Base-by-base conservation (phyloP, 1,284 basidiomycete genomes). In the Ustanciosporium gigantosporum region DNA sequence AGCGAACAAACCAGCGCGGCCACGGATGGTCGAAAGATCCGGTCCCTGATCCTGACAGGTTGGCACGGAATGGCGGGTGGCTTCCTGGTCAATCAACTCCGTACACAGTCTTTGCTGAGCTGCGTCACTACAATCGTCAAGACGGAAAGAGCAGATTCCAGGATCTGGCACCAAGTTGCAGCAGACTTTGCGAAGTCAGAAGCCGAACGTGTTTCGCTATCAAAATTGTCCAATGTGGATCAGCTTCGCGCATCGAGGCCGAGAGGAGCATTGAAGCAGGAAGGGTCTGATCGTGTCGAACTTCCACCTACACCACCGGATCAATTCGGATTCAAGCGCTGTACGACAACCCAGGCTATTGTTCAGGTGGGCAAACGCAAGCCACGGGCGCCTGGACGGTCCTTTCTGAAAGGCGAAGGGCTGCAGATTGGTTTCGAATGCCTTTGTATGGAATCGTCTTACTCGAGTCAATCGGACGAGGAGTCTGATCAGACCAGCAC, bases 31-130 rank as follows among this genome's bases (percentile, higher is more conserved):
- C 32, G 11, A 8, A 9, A 46, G 20, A 46, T 60, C 9, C 46
- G 38, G 13, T 22, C 35, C 31, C 31, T 60, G 9, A 31, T 47
- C 31, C 29, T 60, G 17, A 45, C 43, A 5, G 57, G 57, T 15
- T 60, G 57, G 57, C 57, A 60, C 24, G 57, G 57, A 14, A 53
- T 60, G 11, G 46, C 57, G 11, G 57, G 57, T n/a, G 44, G 46
- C 0, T 60, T 60, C 27, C 13, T 60, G 16, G 42, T 60, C 31
- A 46, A 60, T 3, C 50, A 60, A 17, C 46, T 60, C n/a, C 57
- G 50, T 22, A 25, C 17, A n/a, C 57, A 50, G 22, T 36, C 46
- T 6, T 34, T 39, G 31, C 43, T 60, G 5, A 27, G 19, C 29
- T 21, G 45, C 2, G 43, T 60, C 3, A 15, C 24, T 25, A 53